These are phyloP conservation scores for Oehlia diaphana DNA, from an alignment of 192 early-diverging fungal genomes.

Conservation along the genomic window DNA sequence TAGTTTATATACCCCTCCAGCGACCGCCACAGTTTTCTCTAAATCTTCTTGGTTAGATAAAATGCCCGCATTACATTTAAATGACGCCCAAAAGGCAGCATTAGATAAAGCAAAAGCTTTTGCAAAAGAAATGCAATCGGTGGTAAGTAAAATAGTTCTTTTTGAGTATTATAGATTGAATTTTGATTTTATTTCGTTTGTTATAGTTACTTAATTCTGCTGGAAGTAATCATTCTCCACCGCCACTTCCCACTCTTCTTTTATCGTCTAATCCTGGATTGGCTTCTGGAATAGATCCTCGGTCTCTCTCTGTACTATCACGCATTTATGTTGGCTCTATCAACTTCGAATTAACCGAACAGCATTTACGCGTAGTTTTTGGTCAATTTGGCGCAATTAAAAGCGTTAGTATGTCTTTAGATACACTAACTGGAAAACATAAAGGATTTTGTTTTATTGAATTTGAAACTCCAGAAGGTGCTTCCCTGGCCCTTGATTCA, in stretches of 20 bases:
- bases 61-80: slow-evolving; percentile 25
- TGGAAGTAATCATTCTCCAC: slow-evolving; percentile 23
- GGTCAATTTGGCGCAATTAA: slow-evolving; percentile 76
- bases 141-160: slow-evolving; percentile 23
- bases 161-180: not conserved
- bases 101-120: slow-evolving; percentile 34
- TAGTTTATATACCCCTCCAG: not conserved
- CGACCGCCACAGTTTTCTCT: not conserved
- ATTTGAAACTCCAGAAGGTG: slow-evolving; percentile 85
- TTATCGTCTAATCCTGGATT: slow-evolving; percentile 30
- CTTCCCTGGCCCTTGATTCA: slow-evolving; percentile 71
- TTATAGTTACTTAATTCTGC: slow-evolving; percentile 29
- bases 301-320: slow-evolving; percentile 36
- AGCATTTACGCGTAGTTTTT: slow-evolving; percentile 76
- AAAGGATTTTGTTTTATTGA: slow-evolving; percentile 92
- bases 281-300: slow-evolving; percentile 37
- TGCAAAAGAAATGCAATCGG: slow-evolving; percentile 32
- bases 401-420: slow-evolving; percentile 77
- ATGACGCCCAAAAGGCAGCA: slow-evolving; percentile 28
- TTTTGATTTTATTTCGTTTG: not conserved
- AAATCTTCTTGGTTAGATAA: slow-evolving; percentile 9
- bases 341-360: slow-evolving; percentile 81
- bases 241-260: slow-evolving; percentile 24
- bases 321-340: slow-evolving; percentile 83
- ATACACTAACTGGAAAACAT: slow-evolving; percentile 73